phyloP scores from a whole-genome alignment of 441 rosid species.

The Omphalea diandra region DNA sequence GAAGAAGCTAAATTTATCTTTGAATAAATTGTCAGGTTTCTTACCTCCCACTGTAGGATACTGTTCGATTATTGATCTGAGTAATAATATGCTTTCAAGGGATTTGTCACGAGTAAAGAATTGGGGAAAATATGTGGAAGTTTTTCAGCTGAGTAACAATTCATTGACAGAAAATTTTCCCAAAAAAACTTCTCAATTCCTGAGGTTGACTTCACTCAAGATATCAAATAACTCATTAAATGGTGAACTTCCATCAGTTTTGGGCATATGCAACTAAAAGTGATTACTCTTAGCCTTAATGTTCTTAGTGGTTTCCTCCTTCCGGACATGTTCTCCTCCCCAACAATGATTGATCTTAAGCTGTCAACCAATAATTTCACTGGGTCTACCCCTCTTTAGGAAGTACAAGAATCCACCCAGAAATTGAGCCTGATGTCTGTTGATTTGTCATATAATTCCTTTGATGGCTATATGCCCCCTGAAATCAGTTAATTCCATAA shows the following conservation, averaged over 20 bases:
- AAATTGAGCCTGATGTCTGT: constrained; percentile 60
- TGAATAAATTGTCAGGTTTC: constrained; percentile 61
- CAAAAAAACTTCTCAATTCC: constrained; percentile 55
- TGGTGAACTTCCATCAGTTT: constrained; percentile 61
- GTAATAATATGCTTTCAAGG: constrained; percentile 64
- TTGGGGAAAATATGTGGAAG: constrained; percentile 73
- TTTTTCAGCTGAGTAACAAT: constrained; percentile 80
- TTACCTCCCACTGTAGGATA: constrained; percentile 51
- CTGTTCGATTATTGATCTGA: constrained; percentile 60
- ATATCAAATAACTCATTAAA: constrained; percentile 55
- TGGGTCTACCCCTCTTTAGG: constrained; percentile 66
- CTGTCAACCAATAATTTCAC: constrained; percentile 66
- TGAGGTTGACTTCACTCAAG: constrained; percentile 51
- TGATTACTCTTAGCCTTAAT: constrained; percentile 74
- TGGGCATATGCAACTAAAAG: constrained; percentile 46
- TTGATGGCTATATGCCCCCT: constrained; percentile 57
- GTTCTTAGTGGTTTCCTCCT: constrained; percentile 62
- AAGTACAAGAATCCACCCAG: constrained; percentile 32
- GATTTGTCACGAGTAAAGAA: constrained; percentile 52
- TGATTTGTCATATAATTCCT: constrained; percentile 76
- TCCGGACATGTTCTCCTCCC: constrained; percentile 51
- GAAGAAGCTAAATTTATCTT: constrained; percentile 65
- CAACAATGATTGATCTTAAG: constrained; percentile 52
- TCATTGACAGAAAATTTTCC: constrained; percentile 64
- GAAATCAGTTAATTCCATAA: constrained; percentile 55